Evolutionary conservation across 148 eudicot genomes (phyloP), one percentile per base, ranked within the genome.

Genomic region (Camellia sinensis): DNA sequence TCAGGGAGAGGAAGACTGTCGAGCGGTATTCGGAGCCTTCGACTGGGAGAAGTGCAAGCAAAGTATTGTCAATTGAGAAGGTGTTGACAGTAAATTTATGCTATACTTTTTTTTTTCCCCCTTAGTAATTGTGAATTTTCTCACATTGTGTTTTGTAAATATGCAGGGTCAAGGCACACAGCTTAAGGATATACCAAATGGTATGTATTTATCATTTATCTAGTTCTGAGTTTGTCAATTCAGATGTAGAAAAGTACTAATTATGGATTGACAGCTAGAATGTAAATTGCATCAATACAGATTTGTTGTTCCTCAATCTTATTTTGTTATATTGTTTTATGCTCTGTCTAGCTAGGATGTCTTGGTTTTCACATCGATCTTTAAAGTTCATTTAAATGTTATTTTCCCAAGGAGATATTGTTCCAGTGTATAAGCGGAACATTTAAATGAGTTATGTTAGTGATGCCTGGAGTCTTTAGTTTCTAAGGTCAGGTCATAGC

Each of bases 161-260:
- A 5, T 84, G 70, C 89, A 95, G 98, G 98, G 98, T 21, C 85
- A 76, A 79, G 98, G 98, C 7, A 91, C 92, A 9, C 85, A 71
- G 83, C 96, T 95, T 17, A 95, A 89, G 86, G 98, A 95, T 14
- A 95, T 95, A 79, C 97, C 97, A 19, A 95, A 95, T 83, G 97
- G 98, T 94, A 87, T 67, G 87, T 19, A 41, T 74, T 15, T 6
- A 0, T 18, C 14, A 68, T 2, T 13, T 5, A 13, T 13, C 5
- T 62, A 75, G 2, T 1, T 1, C 14, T 15, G 15, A 14, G 45
- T 59, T 74, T 41, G 1, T 74, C 18, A 15, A 41, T 3, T 54
- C 0, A 8, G 46, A n/a, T 41, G 14, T 68, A 54, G 48, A 37
- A 54, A 12, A 50, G 37, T 45, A 22, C 11, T 12, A 21, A 29